Evolutionary conservation across 169 alveolate species (phyloP), one percentile per base, ranked within the genome.

Genomic region (Cyclospora cayetanensis): DNA sequence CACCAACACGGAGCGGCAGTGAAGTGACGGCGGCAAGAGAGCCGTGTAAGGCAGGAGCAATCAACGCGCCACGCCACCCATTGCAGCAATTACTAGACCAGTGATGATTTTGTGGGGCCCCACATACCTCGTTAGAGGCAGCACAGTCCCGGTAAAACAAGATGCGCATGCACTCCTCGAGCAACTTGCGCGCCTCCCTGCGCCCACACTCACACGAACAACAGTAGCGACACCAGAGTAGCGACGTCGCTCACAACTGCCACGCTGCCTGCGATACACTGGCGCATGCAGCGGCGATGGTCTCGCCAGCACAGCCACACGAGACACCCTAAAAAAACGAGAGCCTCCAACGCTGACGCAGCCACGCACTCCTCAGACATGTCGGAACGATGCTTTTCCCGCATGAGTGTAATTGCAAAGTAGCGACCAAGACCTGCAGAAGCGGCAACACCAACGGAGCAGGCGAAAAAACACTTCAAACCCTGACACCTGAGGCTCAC

Each of bases 81-180:
- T 37, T 25, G 34, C 68, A 65, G 42, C 37, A 65, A 7, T 42
- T n/a, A 42, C 77, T 29, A 42, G 43, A 65, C 43, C 77, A 7
- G 15, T 1, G 31, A 25, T 55, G 68, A 2, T 55, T 25, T 31
- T 55, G 68, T 11, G 20, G 39, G n/a, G n/a, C n/a, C n/a, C n/a
- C n/a, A n/a, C n/a, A n/a, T 65, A 60, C 80, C 68, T 70, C 60
- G 46, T 84, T 53, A 20, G 91, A 60, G 3, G 89, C 89, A 1
- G 68, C 89, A 31, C 89, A 79, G 89, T 79, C 89, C 12, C 91
- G 41, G 66, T 60, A 53, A 46, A 84, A 84, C 27, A 53, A 46
- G 22, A 60, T 3, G n/a, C 91, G 82, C 80, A 53, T 84, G 82
- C 91, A 60, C 91, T 60, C 80, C 91, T 84, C 82, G 5, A 60